Evolutionary conservation across 768 basidiomycete species (phyloP), one percentile per base, ranked within the genome.

Genomic region (Termitomyces sp.): DNA sequence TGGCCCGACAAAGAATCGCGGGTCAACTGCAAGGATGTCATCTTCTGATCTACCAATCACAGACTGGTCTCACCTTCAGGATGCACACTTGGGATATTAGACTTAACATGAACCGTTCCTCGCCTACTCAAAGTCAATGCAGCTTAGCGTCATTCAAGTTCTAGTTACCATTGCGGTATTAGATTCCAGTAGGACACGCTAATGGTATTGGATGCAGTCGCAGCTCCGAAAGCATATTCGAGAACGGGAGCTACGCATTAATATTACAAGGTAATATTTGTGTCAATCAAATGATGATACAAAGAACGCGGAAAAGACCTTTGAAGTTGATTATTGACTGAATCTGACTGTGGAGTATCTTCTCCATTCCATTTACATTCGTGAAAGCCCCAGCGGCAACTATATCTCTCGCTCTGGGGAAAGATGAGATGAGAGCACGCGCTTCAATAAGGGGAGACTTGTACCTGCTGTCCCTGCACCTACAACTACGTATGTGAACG

Each of bases 381-480:
- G 56, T 58, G 20, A 65, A 65, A 31, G 59, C 64, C 49, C 64
- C 64, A 11, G 64, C 60, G 8, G 64, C 43, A 12, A 65, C 61
- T 14, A 65, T 65, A 9, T 60, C 34, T n/a, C 57, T 48, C n/a
- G 61, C 64, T 25, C 59, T 52, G 14, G 38, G 42, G n/a, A n/a
- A n/a, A n/a, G n/a, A 25, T 25, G 25, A 25, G 25, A 25, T 25
- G 25, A 25, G 25, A 25, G 25, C 25, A 25, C 25, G 25, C 25
- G 25, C 25, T 25, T 25, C 25, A 25, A 25, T 25, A 25, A 25
- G 25, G 25, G 25, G 25, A 25, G 34, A 34, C n/a, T 34, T 9
- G 15, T 59, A 65, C 61, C 61, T 60, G 64, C 64, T 14, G 64
- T 65, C 5, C 64, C 64, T 25, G 61, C 64, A 7, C 64, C 64